phyloP scores from a whole-genome alignment of 129 eudicot species.

The Solidago caesia region DNA sequence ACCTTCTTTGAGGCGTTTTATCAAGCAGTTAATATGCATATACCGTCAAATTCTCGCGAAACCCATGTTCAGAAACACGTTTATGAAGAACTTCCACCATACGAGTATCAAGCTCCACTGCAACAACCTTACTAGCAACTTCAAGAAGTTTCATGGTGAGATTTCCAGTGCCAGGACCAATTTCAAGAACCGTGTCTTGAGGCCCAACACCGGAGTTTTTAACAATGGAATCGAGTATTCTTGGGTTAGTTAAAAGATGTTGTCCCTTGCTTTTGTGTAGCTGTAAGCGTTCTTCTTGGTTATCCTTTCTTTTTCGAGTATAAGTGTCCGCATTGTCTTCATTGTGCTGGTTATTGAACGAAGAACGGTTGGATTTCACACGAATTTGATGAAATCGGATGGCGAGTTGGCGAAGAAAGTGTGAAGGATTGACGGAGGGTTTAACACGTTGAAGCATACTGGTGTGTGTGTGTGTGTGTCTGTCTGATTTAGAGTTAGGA shows the following conservation, averaged over 20 bases:
- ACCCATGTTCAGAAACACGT: slow-evolving; percentile 56
- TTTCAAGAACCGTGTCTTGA: slow-evolving; percentile 79
- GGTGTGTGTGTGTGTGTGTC: background rate
- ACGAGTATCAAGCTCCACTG: slow-evolving; percentile 75
- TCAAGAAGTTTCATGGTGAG: slow-evolving; percentile 83
- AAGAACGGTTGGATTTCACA: slow-evolving; percentile 34
- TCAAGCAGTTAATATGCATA: slow-evolving; percentile 42
- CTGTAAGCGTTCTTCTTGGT: slow-evolving; percentile 43
- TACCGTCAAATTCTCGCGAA: slow-evolving; percentile 57
- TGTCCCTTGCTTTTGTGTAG: slow-evolving; percentile 85
- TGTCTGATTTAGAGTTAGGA: background rate
- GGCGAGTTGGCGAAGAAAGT: slow-evolving; percentile 18
- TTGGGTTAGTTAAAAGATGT: slow-evolving; percentile 70
- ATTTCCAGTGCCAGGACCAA: slow-evolving; percentile 98
- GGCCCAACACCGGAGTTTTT: slow-evolving; percentile 51
- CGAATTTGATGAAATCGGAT: slow-evolving; percentile 34
- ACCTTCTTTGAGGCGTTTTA: slow-evolving; percentile 37
- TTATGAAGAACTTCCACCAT: slow-evolving; percentile 66
- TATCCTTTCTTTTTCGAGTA: slow-evolving; percentile 33
- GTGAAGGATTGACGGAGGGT: slow-evolving; percentile 15
- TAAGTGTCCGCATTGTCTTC: slow-evolving; percentile 22
- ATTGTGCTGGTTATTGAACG: slow-evolving; percentile 27
- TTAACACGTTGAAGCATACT: slow-evolving; percentile 46
- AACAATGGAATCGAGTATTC: slow-evolving; percentile 76
- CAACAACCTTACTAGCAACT: slow-evolving; percentile 64